These are phyloP conservation scores for Fusarium concolor DNA, from an alignment of 2,329 filamentous ascomycete species.

Conservation along the genomic window DNA sequence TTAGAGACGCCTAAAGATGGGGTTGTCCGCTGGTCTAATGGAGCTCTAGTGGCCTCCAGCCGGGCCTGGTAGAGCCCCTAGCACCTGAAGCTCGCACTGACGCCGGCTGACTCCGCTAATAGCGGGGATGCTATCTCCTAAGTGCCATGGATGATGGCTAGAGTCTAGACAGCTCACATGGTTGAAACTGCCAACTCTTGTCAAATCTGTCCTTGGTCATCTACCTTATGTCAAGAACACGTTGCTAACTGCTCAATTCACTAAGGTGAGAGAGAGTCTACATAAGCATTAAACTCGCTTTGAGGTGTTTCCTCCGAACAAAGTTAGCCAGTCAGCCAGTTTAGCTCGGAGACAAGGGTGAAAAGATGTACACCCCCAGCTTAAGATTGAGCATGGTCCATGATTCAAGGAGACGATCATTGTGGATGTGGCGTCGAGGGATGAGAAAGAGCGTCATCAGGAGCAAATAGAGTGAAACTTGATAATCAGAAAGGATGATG, in stretches of 20 bases:
- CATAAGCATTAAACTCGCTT: neutral
- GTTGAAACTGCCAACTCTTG: constrained; percentile 15
- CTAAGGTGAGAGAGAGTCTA: neutral
- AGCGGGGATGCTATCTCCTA: constrained; percentile 39
- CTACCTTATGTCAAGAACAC: neutral
- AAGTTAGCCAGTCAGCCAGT: constrained; percentile 8
- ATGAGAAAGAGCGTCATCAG: constrained; percentile 30
- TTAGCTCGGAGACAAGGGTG: constrained; percentile 34
- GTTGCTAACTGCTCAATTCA: neutral
- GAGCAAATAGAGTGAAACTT: constrained; percentile 22
- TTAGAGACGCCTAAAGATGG: constrained; percentile 44
- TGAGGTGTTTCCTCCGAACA: constrained; percentile 4
- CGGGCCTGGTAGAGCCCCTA: constrained; percentile 32
- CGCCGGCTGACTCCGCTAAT: constrained; percentile 43
- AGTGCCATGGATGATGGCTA: constrained; percentile 28
- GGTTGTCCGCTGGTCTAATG: constrained; percentile 35
- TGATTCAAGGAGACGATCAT: constrained; percentile 43
- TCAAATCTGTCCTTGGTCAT: neutral
- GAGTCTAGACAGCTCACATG: constrained; percentile 30
- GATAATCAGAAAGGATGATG: constrained; percentile 11
- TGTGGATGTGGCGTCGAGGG: constrained; percentile 36
- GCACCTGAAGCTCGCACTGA: constrained; percentile 41
- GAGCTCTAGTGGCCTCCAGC: constrained; percentile 37
- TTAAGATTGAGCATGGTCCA: constrained; percentile 30
- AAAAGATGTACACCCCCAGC: constrained; percentile 30